These are phyloP conservation scores for Myxozyma neglecta DNA, from an alignment of 805 yeast species.

Conservation along the genomic window DNA sequence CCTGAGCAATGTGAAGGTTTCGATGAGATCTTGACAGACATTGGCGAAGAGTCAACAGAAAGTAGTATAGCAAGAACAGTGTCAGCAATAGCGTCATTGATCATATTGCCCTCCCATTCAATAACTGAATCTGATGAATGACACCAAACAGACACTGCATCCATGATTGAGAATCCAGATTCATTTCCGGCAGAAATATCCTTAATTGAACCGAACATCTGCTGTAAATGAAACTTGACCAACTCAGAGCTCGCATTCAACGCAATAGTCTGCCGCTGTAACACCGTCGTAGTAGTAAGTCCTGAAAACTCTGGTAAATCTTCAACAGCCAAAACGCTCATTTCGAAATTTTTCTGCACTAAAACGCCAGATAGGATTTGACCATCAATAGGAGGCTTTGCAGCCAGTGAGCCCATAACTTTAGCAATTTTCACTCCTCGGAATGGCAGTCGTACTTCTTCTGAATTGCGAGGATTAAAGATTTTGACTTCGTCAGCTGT, in stretches of 20 bases:
- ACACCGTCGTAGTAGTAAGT: conserved; percentile 77
- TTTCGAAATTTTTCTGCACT: conserved; percentile 86
- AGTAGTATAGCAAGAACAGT: conserved; percentile 85
- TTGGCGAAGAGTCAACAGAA: conserved; percentile 92
- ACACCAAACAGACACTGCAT: conserved; percentile 55
- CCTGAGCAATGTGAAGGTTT: conserved; percentile 30
- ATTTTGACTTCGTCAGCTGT: conserved; percentile 89
- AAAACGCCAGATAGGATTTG: conserved; percentile 72
- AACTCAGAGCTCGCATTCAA: conserved; percentile 80
- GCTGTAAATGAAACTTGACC: conserved; percentile 84
- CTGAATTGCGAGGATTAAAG: conserved; percentile 89
- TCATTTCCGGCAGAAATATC: conserved; percentile 54
- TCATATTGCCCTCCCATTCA: conserved; percentile 87
- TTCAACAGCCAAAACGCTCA: conserved; percentile 76
- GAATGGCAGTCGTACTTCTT: conserved; percentile 70
- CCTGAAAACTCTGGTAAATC: conserved; percentile 89
- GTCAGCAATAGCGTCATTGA: conserved; percentile 93
- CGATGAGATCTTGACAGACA: conserved; percentile 68
- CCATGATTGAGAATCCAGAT: conserved; percentile 42
- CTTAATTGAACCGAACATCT: conserved; percentile 88
- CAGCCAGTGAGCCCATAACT: conserved; percentile 61
- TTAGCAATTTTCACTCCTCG: conserved; percentile 84
- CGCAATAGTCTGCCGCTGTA: conserved; percentile 74
- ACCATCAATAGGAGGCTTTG: conserved; percentile 49
- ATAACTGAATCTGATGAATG: conserved; percentile 51